A percentile compares a stretch with the other conserved stretches of the same genome.
These are phyloP conservation scores for Bacterosira constricta DNA, from an alignment of 108 stramenopile genomes.

Conservation along the genomic window DNA sequence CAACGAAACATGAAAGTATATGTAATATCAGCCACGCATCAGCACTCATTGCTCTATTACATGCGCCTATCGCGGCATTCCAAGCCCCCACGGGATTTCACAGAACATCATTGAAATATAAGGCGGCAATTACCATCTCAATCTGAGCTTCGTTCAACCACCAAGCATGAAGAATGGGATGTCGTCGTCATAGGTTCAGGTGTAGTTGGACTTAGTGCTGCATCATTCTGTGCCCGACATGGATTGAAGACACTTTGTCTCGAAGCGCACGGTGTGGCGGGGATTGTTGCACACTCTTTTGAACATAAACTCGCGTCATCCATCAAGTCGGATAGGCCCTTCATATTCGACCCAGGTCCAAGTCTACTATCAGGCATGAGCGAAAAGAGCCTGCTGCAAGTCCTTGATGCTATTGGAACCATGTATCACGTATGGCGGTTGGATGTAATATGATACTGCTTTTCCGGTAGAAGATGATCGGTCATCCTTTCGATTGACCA, in stretches of 20 bases:
- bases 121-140: too few species aligned
- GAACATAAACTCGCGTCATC: constrained; percentile 28
- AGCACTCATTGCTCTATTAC: too few species aligned
- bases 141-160: too few species aligned
- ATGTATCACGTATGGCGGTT: constrained; percentile 67
- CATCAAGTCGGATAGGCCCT: constrained; percentile 20
- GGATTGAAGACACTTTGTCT: constrained; percentile 76
- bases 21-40: too few species aligned
- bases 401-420: constrained; percentile 84
- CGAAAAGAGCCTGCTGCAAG: constrained; percentile 64
- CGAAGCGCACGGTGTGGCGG: constrained; percentile 86
- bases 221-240: constrained; percentile 73
- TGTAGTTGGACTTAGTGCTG: constrained; percentile 83
- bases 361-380: constrained; percentile 66
- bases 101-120: too few species aligned
- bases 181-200: constrained; percentile 85
- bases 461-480: constrained; percentile 35
- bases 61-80: too few species aligned
- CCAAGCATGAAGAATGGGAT: constrained; percentile 76
- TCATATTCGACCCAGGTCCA: constrained; percentile 73
- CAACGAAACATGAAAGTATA: too few species aligned
- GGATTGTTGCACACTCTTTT: constrained; percentile 87
- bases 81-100: too few species aligned
- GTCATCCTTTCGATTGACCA: constrained; percentile 63
- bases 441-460: constrained; percentile 70